Percentiles rank a stretch among this genome's conserved stretches.
Conservation (phyloP, 208 protist genomes). For the Leishmania major region DNA sequence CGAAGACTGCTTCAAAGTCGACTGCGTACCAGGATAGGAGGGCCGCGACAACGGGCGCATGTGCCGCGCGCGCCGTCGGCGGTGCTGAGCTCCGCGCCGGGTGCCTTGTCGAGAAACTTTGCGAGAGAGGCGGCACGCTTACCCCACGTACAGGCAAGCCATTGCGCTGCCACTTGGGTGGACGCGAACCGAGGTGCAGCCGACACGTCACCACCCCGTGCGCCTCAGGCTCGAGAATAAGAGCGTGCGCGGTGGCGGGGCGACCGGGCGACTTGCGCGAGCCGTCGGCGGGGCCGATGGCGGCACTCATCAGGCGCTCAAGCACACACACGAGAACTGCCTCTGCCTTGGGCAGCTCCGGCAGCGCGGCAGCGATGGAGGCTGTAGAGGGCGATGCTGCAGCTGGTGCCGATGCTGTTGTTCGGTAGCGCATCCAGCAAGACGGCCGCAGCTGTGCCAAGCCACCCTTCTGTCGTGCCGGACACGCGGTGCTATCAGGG, state of each 20-base stretch:
- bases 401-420: not conserved
- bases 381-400: not conserved
- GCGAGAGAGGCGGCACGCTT: not conserved
- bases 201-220: conserved; percentile 24
- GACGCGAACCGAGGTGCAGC: conserved; percentile 5
- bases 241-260: conserved; percentile 1
- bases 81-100: not conserved
- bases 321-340: conserved; percentile 1
- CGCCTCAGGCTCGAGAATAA: conserved; percentile 8
- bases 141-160: not conserved
- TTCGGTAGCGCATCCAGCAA: conserved; percentile 4
- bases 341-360: not conserved
- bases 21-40: conserved; percentile 23
- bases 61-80: not conserved
- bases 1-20: conserved; percentile 19
- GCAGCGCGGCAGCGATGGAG: conserved; percentile 7
- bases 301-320: not conserved
- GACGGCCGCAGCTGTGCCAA: not conserved
- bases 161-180: not conserved
- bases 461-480: too few species aligned
- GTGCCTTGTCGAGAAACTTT: not conserved
- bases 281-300: not conserved
- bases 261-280: not conserved
- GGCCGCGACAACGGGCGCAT: conserved; percentile 3
- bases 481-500: not conserved